Conservation (phyloP, 1,139 yeast species). For the Suhomyces bolitotheri region DNA sequence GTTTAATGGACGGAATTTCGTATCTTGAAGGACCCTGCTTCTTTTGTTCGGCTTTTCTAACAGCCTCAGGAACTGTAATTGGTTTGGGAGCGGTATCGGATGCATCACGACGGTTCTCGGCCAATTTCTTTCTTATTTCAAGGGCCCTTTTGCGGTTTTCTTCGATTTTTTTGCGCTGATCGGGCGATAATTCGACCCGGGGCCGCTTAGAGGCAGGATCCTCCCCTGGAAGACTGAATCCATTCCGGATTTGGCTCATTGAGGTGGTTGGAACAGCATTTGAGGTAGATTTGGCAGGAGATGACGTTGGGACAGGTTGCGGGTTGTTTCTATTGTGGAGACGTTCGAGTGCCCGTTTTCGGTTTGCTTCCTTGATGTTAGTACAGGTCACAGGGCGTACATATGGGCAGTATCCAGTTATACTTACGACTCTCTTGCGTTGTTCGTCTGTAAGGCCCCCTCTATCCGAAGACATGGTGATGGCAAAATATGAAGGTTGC, state of each 20-base stretch:
- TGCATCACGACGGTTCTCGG: slow-evolving; percentile 33
- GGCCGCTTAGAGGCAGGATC: slow-evolving; percentile 17
- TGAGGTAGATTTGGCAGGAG: slow-evolving; percentile 1
- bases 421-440: slow-evolving; percentile 18
- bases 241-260: slow-evolving; percentile 12
- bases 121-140: slow-evolving; percentile 47
- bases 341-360: slow-evolving; percentile 59
- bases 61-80: slow-evolving; percentile 15
- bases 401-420: too few species aligned
- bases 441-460: slow-evolving; percentile 19
- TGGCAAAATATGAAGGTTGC: not conserved
- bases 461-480: slow-evolving; percentile 14
- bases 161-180: slow-evolving; percentile 54
- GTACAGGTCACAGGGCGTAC: too few species aligned
- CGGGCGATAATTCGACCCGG: slow-evolving; percentile 44
- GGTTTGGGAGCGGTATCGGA: slow-evolving; percentile 14
- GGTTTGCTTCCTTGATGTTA: slow-evolving; percentile 51
- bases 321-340: slow-evolving; percentile 41
- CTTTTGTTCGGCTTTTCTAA: slow-evolving; percentile 9
- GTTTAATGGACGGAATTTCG: slow-evolving; percentile 48
- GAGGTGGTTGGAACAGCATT: slow-evolving; percentile 17
- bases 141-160: slow-evolving; percentile 60
- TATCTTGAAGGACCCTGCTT: slow-evolving; percentile 17
- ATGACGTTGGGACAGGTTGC: slow-evolving; percentile 2
- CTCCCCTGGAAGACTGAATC: slow-evolving; percentile 9